phyloP scores from a whole-genome alignment of 495 filamentous ascomycete genomes.

The Penicillium desertorum region DNA sequence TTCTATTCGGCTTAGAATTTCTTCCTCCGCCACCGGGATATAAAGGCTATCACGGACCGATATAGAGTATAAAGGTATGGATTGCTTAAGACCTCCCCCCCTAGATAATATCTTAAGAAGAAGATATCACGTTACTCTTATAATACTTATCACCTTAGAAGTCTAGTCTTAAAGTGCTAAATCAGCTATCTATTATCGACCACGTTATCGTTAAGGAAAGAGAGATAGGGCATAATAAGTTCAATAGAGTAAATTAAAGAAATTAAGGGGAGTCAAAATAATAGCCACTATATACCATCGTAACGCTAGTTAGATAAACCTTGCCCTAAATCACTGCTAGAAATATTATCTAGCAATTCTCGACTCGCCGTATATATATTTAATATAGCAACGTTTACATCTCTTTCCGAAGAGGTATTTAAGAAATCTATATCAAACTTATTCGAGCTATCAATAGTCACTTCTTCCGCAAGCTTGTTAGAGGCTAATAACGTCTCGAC shows the following conservation, averaged over 20 bases:
- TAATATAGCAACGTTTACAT: constrained; percentile 1
- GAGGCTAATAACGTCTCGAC: constrained; percentile 5
- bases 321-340: constrained; percentile 3
- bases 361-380: constrained; percentile 3
- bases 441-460: constrained; percentile 2
- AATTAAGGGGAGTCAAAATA: too few species aligned
- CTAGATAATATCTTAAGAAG: too few species aligned
- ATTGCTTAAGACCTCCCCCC: too few species aligned
- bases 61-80: too few species aligned
- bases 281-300: neutral
- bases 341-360: constrained; percentile 3
- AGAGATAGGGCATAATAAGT: too few species aligned
- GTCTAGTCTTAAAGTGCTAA: too few species aligned
- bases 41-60: neutral
- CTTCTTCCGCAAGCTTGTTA: constrained; percentile 2
- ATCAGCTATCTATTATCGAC: too few species aligned
- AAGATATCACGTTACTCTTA: too few species aligned
- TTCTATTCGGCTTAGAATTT: constrained; percentile 6
- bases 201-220: too few species aligned
- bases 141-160: too few species aligned
- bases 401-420: constrained; percentile 1
- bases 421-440: constrained; percentile 1
- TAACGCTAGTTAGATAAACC: constrained; percentile 1
- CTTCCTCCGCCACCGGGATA: constrained; percentile 1
- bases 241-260: too few species aligned